Conservation (phyloP, 139 green algal genomes). For the Chlorella sp. region DNA sequence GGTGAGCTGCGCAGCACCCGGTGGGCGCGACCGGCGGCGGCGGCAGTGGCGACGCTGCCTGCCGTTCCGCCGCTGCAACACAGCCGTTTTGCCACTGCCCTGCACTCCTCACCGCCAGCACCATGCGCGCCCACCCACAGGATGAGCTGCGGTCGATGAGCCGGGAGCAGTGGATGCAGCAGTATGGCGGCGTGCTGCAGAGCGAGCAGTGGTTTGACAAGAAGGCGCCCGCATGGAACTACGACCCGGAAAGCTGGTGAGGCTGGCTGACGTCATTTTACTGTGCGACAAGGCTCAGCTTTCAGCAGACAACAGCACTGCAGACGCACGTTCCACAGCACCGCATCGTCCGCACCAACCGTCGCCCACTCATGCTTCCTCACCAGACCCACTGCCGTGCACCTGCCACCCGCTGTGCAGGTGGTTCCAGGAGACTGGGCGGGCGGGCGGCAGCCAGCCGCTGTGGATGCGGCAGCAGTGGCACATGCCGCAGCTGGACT, state of each 20-base stretch:
- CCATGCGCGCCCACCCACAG: too few relatives aligned
- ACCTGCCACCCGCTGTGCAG: not conserved
- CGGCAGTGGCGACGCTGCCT: not conserved
- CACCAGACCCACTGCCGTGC: not conserved
- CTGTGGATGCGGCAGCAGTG: slow-evolving; percentile 48
- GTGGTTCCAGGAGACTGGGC: slow-evolving; percentile 35
- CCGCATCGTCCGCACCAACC: too few relatives aligned
- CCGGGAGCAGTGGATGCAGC: slow-evolving; percentile 45
- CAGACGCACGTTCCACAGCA: too few relatives aligned
- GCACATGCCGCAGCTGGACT: slow-evolving; percentile 49
- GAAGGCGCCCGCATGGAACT: slow-evolving; percentile 36
- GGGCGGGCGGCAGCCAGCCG: slow-evolving; percentile 26
- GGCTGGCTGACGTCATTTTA: too few relatives aligned
- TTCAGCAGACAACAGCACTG: too few relatives aligned
- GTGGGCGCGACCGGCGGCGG: not conserved
- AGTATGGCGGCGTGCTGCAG: slow-evolving; percentile 31
- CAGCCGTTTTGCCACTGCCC: too few relatives aligned
- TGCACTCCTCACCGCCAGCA: too few relatives aligned
- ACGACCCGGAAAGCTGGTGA: slow-evolving; percentile 42
- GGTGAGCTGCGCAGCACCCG: not conserved
- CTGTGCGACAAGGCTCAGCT: too few relatives aligned
- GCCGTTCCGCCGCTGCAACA: not conserved
- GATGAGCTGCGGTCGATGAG: slow-evolving; percentile 26
- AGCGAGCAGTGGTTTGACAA: slow-evolving; percentile 41
- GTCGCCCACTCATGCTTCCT: too few relatives aligned